Evolutionary conservation across 2,329 filamentous ascomycete genomes (phyloP).

Genomic region (Exophiala sideris): DNA sequence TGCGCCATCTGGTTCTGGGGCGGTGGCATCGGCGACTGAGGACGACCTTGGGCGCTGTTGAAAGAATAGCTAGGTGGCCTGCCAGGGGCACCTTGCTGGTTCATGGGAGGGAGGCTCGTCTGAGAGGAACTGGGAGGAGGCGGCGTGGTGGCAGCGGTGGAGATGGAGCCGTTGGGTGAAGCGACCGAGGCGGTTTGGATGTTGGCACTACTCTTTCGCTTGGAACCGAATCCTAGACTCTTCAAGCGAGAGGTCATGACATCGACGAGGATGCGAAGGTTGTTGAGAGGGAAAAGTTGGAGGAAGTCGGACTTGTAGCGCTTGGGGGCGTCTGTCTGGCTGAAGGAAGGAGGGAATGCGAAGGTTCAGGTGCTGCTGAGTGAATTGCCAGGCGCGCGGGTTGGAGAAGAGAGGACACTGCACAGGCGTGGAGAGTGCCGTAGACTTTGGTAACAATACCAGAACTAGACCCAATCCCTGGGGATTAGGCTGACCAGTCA

Average conservation of each 20-base stretch:
- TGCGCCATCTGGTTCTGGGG: constrained; percentile 40
- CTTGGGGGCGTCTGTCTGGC: not conserved
- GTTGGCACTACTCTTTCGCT: constrained; percentile 51
- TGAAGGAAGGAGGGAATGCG: not conserved
- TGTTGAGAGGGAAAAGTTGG: constrained; percentile 17
- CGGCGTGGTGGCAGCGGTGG: constrained; percentile 33
- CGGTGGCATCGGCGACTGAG: constrained; percentile 52
- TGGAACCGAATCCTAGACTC: constrained; percentile 47
- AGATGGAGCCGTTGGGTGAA: constrained; percentile 30
- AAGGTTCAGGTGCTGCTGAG: too few species aligned
- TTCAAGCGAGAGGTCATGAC: constrained; percentile 53
- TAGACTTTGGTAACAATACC: too few species aligned
- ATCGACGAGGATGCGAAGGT: constrained; percentile 37
- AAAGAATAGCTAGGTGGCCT: constrained; percentile 64
- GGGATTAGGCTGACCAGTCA: too few species aligned
- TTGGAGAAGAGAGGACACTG: too few species aligned
- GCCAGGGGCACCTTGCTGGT: constrained; percentile 50
- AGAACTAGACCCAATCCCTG: too few species aligned
- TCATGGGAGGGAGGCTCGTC: constrained; percentile 56
- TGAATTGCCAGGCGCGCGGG: too few species aligned
- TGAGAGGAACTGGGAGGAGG: constrained; percentile 45
- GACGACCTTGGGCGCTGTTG: constrained; percentile 49
- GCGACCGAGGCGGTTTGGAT: constrained; percentile 31
- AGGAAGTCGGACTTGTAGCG: not conserved
- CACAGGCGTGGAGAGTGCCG: too few species aligned